Evolutionary conservation across 495 filamentous ascomycete genomes (phyloP), one percentile per base, ranked within the genome.

Genomic region (Lepraria neglecta): DNA sequence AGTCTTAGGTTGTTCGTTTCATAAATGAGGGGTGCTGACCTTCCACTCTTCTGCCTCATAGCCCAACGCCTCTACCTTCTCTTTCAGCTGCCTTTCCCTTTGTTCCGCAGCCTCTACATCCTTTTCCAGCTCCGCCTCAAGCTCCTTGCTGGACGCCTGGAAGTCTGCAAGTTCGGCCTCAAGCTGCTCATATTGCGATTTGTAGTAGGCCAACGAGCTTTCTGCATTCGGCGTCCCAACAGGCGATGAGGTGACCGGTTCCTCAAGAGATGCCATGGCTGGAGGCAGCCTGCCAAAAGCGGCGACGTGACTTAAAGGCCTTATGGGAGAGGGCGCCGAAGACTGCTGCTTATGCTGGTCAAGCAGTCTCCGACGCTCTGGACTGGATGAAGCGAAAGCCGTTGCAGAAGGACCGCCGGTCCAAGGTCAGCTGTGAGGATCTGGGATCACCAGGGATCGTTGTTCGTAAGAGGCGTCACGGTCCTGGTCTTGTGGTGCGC

Each of bases 11-110:
- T 1, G 17, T 31, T n/a, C 42, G 24, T n/a, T 24, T 30, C 38
- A 48, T 33, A 15, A 12, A 33, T 15, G 42, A 40, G 51, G 12
- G 38, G 27, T 46, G 68, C 83, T 69, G 78, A 96, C 92, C 84
- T 98, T 97, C 94, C 94, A 98, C 74, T 98, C 94, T 21, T 96
- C 92, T 0, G 92, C 91, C 70, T 97, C 91, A 68, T 90, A 97
- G 59, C 81, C 82, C 67, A 96, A 71, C 30, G 75, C 78, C 68
- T 97, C 94, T 3, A 88, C 85, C 75, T 94, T 96, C 71, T 92
- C 87, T 70, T 90, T 83, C 67, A 97, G 74, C 60, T 83, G 79
- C 60, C 90, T 81, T 72, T 98, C 94, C 67, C 89, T 82, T 76
- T 94, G 92, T 79, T 98, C 94, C 44, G 91, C 90, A 24, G 89